Conservation (phyloP, 2,329 filamentous ascomycete genomes). For the Cladosporium sp. region DNA sequence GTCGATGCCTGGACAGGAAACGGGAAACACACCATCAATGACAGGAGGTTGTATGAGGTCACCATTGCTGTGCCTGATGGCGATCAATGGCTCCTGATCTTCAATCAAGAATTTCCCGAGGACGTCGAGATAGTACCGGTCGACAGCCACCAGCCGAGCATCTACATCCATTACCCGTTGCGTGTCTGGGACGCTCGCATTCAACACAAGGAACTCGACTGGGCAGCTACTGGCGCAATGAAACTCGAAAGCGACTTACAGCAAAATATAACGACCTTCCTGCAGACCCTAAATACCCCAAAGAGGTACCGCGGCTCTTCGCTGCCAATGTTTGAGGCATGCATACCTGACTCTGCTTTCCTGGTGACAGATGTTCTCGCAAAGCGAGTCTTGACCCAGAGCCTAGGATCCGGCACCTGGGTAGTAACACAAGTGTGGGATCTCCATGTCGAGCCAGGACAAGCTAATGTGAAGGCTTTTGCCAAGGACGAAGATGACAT, state of each 20-base stretch:
- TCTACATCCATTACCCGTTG: conserved; percentile 21
- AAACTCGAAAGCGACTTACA: background rate
- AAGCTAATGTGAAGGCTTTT: background rate
- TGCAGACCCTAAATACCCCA: conserved; percentile 10
- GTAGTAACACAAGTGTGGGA: conserved; percentile 4
- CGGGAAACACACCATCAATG: background rate
- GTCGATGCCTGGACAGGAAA: background rate
- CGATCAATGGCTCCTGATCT: conserved; percentile 5
- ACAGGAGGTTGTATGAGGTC: conserved; percentile 13
- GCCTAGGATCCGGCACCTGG: background rate
- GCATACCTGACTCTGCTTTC: conserved; percentile 12
- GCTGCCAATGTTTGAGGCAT: conserved; percentile 11
- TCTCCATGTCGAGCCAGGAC: background rate
- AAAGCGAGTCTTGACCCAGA: conserved; percentile 16
- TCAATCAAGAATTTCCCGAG: background rate
- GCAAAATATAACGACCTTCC: conserved; percentile 10
- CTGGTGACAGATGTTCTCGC: conserved; percentile 15
- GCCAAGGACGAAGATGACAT: background rate
- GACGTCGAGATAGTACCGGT: background rate
- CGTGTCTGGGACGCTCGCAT: conserved; percentile 21
- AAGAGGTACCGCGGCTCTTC: background rate
- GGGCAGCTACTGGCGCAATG: background rate
- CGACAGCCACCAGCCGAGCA: background rate
- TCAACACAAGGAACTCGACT: background rate
- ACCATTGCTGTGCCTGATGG: conserved; percentile 7